Conservation (phyloP, 148 eudicot species). For the Cornus suecica region DNA sequence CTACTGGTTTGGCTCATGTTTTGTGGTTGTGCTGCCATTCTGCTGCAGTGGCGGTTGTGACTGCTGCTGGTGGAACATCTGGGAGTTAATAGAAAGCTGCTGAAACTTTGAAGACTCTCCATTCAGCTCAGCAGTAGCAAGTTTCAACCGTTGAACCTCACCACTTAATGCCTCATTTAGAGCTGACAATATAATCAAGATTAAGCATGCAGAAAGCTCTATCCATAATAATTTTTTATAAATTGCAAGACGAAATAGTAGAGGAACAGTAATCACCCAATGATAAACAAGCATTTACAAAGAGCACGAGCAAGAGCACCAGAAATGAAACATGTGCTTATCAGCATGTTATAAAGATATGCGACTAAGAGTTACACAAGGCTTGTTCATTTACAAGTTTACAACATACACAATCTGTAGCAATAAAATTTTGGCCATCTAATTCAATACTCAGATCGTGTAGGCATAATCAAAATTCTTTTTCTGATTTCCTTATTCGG, state of each 20-base stretch:
- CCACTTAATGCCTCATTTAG: slow-evolving; percentile 79
- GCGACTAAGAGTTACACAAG: too few species aligned
- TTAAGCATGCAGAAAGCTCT: neutral
- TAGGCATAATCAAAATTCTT: too few species aligned
- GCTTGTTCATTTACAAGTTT: too few species aligned
- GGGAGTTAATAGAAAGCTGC: slow-evolving; percentile 66
- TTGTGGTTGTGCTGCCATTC: slow-evolving; percentile 33
- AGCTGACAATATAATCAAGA: slow-evolving; percentile 49
- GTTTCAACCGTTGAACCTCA: slow-evolving; percentile 90
- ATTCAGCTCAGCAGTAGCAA: slow-evolving; percentile 57
- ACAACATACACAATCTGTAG: too few species aligned
- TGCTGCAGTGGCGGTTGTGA: slow-evolving; percentile 38
- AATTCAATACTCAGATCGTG: too few species aligned
- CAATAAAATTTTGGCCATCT: too few species aligned
- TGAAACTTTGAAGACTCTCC: slow-evolving; percentile 71
- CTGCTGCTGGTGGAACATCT: slow-evolving; percentile 59
- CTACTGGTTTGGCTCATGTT: slow-evolving; percentile 43
- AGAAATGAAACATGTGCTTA: too few species aligned
- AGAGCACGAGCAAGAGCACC: too few species aligned
- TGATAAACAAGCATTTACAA: neutral
- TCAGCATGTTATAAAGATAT: too few species aligned
- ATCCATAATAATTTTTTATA: too few species aligned
- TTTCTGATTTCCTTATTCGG: too few species aligned
- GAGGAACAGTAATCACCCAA: neutral
- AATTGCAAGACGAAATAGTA: too few species aligned